Conservation (phyloP, 2,329 filamentous ascomycete genomes). For the Monosporascus sp. region DNA sequence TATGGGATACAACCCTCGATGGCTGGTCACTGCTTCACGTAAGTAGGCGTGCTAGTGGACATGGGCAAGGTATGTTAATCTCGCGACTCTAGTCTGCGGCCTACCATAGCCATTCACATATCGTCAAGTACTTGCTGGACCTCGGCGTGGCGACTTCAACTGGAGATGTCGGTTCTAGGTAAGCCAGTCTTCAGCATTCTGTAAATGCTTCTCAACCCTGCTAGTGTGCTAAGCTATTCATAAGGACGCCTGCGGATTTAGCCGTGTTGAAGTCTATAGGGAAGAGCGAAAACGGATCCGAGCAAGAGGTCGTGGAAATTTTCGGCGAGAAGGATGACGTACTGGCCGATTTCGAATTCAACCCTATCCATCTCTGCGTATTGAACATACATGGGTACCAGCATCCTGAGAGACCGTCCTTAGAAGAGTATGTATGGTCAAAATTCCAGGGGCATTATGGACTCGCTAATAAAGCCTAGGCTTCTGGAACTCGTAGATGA, state of each 20-base stretch:
- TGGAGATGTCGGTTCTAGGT: neutral
- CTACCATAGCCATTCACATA: neutral
- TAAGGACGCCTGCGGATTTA: neutral
- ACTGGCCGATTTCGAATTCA: neutral
- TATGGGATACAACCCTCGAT: neutral
- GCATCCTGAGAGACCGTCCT: neutral
- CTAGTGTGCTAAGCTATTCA: neutral
- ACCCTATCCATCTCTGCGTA: neutral
- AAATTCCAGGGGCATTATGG: neutral
- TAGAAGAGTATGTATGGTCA: neutral
- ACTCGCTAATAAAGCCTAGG: neutral
- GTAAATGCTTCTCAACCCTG: too few relatives aligned
- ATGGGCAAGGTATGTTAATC: neutral
- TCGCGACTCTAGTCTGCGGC: neutral
- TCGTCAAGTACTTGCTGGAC: neutral
- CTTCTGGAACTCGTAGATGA: neutral
- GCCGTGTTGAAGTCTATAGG: neutral
- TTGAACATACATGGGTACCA: neutral
- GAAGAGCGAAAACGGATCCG: neutral
- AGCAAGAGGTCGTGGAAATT: neutral
- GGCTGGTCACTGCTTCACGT: constrained; percentile 1
- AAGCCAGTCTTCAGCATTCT: too few relatives aligned
- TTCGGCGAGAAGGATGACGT: neutral
- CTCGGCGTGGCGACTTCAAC: neutral
- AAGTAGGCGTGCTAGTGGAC: neutral